Percentiles rank a stretch among this genome's conserved stretches.
Conservation (phyloP, 2,329 filamentous ascomycete genomes). For the Pestalotiopsis sp. region DNA sequence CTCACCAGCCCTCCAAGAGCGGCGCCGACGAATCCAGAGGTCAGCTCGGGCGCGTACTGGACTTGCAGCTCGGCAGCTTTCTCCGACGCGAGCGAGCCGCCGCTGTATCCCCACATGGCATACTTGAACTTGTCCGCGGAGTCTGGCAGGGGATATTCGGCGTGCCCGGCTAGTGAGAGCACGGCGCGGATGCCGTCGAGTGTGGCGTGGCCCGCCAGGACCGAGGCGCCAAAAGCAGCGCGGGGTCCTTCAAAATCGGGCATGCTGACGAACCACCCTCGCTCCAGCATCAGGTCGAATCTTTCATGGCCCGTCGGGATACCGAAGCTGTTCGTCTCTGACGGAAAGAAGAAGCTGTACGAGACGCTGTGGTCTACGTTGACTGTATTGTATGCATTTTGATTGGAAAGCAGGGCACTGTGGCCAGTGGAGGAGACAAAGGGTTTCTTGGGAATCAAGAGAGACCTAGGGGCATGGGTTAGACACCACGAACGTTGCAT, state of each 20-base stretch:
- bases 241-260: slow-evolving; percentile 6
- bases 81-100: slow-evolving; percentile 39
- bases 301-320: neutral
- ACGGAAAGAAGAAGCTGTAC: neutral
- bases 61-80: slow-evolving; percentile 10
- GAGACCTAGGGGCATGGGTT: neutral
- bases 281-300: neutral
- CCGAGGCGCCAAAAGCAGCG: neutral
- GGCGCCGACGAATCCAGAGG: neutral
- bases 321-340: neutral
- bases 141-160: neutral
- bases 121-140: slow-evolving; percentile 23
- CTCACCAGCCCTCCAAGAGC: neutral
- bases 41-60: slow-evolving; percentile 4
- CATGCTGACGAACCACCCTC: neutral
- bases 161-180: neutral
- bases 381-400: neutral
- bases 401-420: neutral
- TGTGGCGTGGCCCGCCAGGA: neutral
- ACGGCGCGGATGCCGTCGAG: slow-evolving; percentile 5
- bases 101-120: slow-evolving; percentile 56
- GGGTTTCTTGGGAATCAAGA: neutral
- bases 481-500: neutral
- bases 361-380: neutral
- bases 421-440: neutral